phyloP scores from a whole-genome alignment of 257 asterid species.

The Agastache rugosa region DNA sequence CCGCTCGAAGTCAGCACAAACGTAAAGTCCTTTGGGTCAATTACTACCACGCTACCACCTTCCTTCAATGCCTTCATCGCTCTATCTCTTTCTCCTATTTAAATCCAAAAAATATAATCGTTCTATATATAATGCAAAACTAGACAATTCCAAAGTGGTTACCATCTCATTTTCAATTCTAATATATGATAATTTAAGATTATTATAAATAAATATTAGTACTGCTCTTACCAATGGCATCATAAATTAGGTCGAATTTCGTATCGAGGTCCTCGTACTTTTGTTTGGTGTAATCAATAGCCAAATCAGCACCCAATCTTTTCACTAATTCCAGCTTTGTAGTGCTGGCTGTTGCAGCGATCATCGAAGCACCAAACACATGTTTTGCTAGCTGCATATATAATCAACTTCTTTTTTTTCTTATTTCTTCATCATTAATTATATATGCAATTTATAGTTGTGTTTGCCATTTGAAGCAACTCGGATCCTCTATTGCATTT shows the following conservation, averaged over 20 bases:
- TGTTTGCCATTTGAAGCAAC: too few relatives aligned
- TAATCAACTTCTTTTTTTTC: too few relatives aligned
- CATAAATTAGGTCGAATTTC: conserved; percentile 80
- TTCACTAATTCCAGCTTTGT: conserved; percentile 61
- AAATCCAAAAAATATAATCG: background rate
- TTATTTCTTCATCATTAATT: too few relatives aligned
- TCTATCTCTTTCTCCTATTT: conserved; percentile 65
- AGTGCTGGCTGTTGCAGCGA: conserved; percentile 81
- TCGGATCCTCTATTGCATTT: too few relatives aligned
- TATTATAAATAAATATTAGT: background rate
- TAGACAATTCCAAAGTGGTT: too few relatives aligned
- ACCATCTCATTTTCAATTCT: too few relatives aligned
- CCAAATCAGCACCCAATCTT: conserved; percentile 78
- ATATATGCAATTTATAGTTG: too few relatives aligned
- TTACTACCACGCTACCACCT: conserved; percentile 70
- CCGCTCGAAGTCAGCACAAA: conserved; percentile 41
- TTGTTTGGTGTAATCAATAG: conserved; percentile 84
- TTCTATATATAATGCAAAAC: too few relatives aligned
- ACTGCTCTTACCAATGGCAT: conserved; percentile 74
- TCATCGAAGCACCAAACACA: conserved; percentile 82
- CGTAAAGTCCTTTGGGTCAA: conserved; percentile 11
- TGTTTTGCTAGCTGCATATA: conserved; percentile 76
- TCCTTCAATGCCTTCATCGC: conserved; percentile 81
- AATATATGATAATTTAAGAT: too few relatives aligned
- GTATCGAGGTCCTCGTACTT: conserved; percentile 72